A percentile compares a stretch with the other conserved stretches of the same genome.
phyloP scores from a whole-genome alignment of 139 green algal genomes.

The Picochlorum sp. region DNA sequence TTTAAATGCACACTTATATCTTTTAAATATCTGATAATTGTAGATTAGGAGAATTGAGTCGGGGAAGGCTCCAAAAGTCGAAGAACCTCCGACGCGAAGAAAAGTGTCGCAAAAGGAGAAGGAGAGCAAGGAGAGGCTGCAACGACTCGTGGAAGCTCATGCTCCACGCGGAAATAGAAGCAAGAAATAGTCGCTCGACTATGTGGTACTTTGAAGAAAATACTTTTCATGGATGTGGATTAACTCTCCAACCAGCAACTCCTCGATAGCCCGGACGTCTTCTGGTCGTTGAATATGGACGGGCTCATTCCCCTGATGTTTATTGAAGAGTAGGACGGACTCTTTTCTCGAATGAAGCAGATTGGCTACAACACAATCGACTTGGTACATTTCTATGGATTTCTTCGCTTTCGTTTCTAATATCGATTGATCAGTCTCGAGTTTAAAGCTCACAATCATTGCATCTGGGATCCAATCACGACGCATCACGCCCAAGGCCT shows the following conservation, averaged over 20 bases:
- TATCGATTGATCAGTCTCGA: conserved; percentile 86
- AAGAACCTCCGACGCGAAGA: no score
- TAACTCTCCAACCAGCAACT: not conserved
- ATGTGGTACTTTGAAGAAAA: no score
- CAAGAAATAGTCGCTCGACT: no score
- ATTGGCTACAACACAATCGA: conserved; percentile 94
- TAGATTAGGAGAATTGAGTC: no score
- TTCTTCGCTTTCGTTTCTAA: conserved; percentile 56
- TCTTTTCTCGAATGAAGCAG: conserved; percentile 80
- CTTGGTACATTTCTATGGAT: conserved; percentile 60
- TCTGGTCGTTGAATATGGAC: not conserved
- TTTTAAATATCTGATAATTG: no score
- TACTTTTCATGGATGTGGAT: not conserved
- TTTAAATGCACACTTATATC: no score
- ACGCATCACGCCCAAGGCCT: conserved; percentile 79
- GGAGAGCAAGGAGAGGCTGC: no score
- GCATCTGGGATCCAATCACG: conserved; percentile 71
- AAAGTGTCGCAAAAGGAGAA: no score
- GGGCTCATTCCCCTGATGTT: not conserved
- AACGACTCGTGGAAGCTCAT: no score
- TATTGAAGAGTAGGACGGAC: conserved; percentile 49
- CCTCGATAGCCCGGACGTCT: not conserved
- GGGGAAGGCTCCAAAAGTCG: no score
- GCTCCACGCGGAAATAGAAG: no score
- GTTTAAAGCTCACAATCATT: conserved; percentile 94